Percentiles rank a stretch among this genome's conserved stretches.
Conservation (phyloP, 192 early-diverging fungal species). For the Rhizophlyctis rosea region DNA sequence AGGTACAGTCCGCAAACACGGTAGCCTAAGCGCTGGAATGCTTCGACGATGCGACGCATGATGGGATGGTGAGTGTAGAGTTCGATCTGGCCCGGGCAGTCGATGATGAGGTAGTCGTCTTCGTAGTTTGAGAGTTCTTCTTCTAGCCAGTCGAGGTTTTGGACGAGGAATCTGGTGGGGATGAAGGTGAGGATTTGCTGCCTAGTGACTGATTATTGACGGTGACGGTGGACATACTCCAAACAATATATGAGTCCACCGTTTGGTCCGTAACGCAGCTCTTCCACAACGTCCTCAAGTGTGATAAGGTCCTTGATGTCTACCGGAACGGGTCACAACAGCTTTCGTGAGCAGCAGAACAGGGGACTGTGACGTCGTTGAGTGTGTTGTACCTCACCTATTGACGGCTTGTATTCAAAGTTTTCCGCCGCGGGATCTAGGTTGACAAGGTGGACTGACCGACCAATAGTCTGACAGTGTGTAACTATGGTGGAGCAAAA, state of each 20-base stretch:
- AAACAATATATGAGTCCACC: conserved; percentile 96
- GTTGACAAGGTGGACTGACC: conserved; percentile 90
- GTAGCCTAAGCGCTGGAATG: conserved; percentile 70
- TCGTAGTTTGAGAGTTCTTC: conserved; percentile 87
- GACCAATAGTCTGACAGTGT: conserved; percentile 80
- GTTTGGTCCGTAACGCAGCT: conserved; percentile 96
- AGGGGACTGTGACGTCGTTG: neutral
- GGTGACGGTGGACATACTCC: conserved; percentile 60
- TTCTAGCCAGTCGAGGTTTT: conserved; percentile 97
- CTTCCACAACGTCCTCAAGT: conserved; percentile 97
- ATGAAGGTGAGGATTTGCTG: too few species aligned
- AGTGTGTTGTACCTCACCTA: conserved; percentile 43
- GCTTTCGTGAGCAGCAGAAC: neutral
- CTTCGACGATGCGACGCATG: conserved; percentile 78
- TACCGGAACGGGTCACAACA: conserved; percentile 21
- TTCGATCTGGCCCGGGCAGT: conserved; percentile 98
- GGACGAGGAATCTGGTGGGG: too few species aligned
- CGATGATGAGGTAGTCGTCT: conserved; percentile 96
- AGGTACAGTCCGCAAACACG: conserved; percentile 90
- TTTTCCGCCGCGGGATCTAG: conserved; percentile 96
- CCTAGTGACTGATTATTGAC: too few species aligned
- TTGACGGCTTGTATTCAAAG: conserved; percentile 92
- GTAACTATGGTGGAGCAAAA: conserved; percentile 94
- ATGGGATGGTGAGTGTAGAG: conserved; percentile 97
- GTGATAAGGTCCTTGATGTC: conserved; percentile 95